A percentile compares a stretch with the other conserved stretches of the same genome.
Conservation (phyloP, 805 yeast species). For the Pichia heedii region DNA sequence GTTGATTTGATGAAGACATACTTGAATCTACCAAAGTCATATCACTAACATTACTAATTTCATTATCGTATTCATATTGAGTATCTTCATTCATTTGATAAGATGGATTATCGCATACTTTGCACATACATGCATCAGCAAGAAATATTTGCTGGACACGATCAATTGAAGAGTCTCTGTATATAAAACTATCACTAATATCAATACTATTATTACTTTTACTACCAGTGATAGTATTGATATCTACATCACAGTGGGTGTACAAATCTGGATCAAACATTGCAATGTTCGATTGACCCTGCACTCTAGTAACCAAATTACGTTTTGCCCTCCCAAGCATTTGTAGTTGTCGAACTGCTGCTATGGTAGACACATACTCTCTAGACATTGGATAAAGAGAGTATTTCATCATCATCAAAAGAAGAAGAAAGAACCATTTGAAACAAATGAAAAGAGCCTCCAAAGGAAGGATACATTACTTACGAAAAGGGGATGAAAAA, state of each 20-base stretch:
- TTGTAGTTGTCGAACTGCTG: neutral
- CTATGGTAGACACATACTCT: neutral
- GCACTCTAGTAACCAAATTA: neutral
- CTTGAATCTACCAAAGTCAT: neutral
- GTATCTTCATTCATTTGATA: neutral
- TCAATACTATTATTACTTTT: too few relatives aligned
- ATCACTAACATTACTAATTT: neutral
- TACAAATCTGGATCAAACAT: neutral
- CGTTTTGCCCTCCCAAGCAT: neutral
- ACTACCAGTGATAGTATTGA: too few relatives aligned
- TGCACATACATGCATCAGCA: neutral
- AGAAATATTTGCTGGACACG: neutral
- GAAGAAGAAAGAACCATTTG: too few relatives aligned
- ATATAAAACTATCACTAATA: too few relatives aligned
- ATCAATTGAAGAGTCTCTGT: neutral
- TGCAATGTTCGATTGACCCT: neutral
- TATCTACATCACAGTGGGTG: too few relatives aligned
- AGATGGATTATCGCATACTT: neutral
- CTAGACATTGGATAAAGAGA: neutral
- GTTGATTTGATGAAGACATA: neutral
- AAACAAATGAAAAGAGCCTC: too few relatives aligned
- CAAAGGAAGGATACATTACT: too few relatives aligned
- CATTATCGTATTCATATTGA: neutral
- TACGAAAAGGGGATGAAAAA: too few relatives aligned
- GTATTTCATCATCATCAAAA: too few relatives aligned